phyloP scores from a whole-genome alignment of 2,329 filamentous ascomycete genomes.

The Colletotrichum liaoningense region DNA sequence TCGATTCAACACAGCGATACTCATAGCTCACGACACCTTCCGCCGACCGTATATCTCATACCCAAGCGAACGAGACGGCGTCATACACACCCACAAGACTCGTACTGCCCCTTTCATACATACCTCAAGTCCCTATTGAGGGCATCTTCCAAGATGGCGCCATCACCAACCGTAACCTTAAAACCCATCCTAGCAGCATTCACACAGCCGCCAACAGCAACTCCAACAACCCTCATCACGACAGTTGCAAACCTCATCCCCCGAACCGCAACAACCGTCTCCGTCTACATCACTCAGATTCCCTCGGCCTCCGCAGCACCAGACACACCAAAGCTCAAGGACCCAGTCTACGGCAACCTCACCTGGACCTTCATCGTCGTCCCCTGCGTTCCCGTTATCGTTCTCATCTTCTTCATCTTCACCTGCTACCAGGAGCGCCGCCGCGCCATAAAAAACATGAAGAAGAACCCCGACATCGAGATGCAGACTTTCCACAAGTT shows the following conservation, averaged over 20 bases:
- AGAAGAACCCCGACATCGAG: slow-evolving; percentile 26
- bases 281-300: neutral
- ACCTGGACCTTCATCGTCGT: slow-evolving; percentile 26
- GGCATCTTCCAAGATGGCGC: neutral
- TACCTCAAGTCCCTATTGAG: neutral
- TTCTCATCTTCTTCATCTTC: neutral
- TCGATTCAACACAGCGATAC: neutral
- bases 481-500: slow-evolving; percentile 17
- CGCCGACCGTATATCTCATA: neutral
- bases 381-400: slow-evolving; percentile 14
- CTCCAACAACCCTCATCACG: neutral
- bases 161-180: neutral
- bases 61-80: neutral
- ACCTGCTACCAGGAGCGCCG: slow-evolving; percentile 9
- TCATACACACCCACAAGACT: neutral
- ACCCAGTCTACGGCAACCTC: slow-evolving; percentile 21
- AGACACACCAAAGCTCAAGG: neutral
- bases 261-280: neutral
- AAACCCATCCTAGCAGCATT: neutral
- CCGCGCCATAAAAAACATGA: neutral
- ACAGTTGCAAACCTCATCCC: neutral
- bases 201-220: neutral
- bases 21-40: neutral
- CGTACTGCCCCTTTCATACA: neutral
- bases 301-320: neutral